These are phyloP conservation scores for Aspergillus oerlinghausenensis DNA, from an alignment of 2,329 filamentous ascomycete genomes.

Conservation along the genomic window DNA sequence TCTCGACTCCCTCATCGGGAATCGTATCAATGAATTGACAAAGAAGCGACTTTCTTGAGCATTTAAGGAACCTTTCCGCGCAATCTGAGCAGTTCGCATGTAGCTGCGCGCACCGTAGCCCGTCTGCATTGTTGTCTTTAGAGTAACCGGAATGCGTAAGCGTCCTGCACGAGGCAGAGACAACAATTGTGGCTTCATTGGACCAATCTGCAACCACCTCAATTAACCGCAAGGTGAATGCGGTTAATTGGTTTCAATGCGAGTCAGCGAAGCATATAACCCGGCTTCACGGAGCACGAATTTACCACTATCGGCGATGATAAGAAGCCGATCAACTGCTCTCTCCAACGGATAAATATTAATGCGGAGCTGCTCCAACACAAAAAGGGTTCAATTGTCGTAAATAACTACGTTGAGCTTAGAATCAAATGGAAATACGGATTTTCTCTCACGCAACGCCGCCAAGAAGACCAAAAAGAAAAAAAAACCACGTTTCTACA, in stretches of 20 bases:
- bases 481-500: background rate
- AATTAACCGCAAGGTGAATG: conserved; percentile 3
- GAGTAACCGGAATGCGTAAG: conserved; percentile 12
- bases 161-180: conserved; percentile 20
- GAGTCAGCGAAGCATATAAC: background rate
- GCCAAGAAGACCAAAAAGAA: background rate
- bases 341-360: conserved; percentile 19
- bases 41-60: conserved; percentile 12
- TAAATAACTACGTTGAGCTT: background rate
- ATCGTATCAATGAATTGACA: conserved; percentile 1
- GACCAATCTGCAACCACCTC: conserved; percentile 5
- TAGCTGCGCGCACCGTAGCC: conserved; percentile 22
- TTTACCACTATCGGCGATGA: conserved; percentile 8
- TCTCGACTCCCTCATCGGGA: conserved; percentile 15
- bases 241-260: background rate
- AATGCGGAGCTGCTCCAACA: conserved; percentile 12
- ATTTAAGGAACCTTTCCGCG: conserved; percentile 14
- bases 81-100: conserved; percentile 14
- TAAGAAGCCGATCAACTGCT: conserved; percentile 14
- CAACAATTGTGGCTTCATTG: conserved; percentile 23
- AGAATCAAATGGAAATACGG: background rate
- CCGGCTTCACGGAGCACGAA: background rate
- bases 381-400: background rate
- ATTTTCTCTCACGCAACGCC: background rate
- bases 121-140: conserved; percentile 7